phyloP scores from a whole-genome alignment of 305 asterid species.

The Fraxinus sp. region DNA sequence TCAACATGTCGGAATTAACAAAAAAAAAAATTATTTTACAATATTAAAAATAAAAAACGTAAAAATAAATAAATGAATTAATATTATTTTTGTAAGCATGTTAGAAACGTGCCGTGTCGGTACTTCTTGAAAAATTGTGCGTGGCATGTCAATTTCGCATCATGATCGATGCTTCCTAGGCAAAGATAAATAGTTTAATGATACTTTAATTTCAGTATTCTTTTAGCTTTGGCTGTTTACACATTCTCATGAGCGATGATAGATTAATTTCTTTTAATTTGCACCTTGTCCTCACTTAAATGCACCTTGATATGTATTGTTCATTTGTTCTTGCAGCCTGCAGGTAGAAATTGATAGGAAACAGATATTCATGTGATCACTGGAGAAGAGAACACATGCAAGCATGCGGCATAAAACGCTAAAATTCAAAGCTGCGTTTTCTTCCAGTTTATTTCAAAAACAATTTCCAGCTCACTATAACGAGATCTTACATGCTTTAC shows the following conservation, averaged over 20 bases:
- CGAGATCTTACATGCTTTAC: slow-evolving; percentile 67
- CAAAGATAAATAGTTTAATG: neutral
- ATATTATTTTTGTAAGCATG: neutral
- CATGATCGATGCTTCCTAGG: neutral
- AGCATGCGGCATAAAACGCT: slow-evolving; percentile 54
- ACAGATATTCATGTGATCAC: slow-evolving; percentile 76
- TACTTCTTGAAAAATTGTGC: neutral
- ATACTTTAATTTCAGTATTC: slow-evolving; percentile 1
- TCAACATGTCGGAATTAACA: neutral
- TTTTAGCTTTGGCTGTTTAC: neutral
- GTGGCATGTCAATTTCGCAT: neutral
- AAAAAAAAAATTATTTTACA: neutral
- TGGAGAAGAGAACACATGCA: slow-evolving; percentile 67
- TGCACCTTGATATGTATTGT: slow-evolving; percentile 3
- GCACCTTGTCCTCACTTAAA: slow-evolving; percentile 11
- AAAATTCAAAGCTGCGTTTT: slow-evolving; percentile 77
- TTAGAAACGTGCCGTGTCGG: neutral
- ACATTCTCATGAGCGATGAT: neutral
- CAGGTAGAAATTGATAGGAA: slow-evolving; percentile 80
- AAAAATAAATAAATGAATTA: neutral
- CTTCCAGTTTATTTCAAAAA: slow-evolving; percentile 70
- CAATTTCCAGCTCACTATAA: slow-evolving; percentile 77
- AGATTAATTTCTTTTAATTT: neutral
- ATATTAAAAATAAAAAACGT: neutral
- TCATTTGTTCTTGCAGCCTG: slow-evolving; percentile 45